Conservation (phyloP, 2,329 filamentous ascomycete genomes). For the Thermoascus crustaceus region DNA sequence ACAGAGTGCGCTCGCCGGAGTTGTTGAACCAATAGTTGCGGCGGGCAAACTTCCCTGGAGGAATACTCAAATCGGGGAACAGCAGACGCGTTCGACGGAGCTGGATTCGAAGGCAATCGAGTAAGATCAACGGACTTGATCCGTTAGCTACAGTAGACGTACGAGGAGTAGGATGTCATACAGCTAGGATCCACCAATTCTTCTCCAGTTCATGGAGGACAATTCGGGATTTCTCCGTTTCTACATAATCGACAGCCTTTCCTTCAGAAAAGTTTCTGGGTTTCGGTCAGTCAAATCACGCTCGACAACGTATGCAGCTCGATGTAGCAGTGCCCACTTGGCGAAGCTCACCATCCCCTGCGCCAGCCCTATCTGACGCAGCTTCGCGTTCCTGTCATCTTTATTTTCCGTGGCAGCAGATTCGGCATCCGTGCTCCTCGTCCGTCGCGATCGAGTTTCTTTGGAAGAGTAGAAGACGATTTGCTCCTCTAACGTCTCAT, state of each 20-base stretch:
- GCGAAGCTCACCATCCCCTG: constrained; percentile 96
- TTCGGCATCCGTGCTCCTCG: constrained; percentile 11
- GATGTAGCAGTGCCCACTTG: constrained; percentile 39
- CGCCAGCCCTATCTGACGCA: constrained; percentile 88
- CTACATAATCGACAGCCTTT: constrained; percentile 70
- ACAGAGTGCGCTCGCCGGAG: constrained; percentile 71
- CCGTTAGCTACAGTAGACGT: constrained; percentile 6
- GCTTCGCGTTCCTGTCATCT: constrained; percentile 71
- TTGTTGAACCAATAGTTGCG: constrained; percentile 68
- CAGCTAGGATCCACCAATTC: constrained; percentile 93
- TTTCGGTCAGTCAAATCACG: constrained; percentile 6
- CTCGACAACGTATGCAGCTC: constrained; percentile 9
- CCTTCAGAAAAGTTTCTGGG: constrained; percentile 70
- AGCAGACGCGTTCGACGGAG: constrained; percentile 29
- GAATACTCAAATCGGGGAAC: constrained; percentile 65
- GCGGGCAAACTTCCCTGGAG: constrained; percentile 78
- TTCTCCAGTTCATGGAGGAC: constrained; percentile 79
- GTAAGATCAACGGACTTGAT: constrained; percentile 68
- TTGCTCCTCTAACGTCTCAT: constrained; percentile 69
- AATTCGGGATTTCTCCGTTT: constrained; percentile 82
- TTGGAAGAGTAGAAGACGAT: constrained; percentile 84
- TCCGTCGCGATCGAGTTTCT: constrained; percentile 19
- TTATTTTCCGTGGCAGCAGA: constrained; percentile 29
- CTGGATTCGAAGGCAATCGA: constrained; percentile 52
- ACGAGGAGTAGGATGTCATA: constrained; percentile 31